Evolutionary conservation across 2,329 filamentous ascomycete genomes (phyloP), one percentile per base, ranked within the genome.

Genomic region (Beauveria pseudobassiana): DNA sequence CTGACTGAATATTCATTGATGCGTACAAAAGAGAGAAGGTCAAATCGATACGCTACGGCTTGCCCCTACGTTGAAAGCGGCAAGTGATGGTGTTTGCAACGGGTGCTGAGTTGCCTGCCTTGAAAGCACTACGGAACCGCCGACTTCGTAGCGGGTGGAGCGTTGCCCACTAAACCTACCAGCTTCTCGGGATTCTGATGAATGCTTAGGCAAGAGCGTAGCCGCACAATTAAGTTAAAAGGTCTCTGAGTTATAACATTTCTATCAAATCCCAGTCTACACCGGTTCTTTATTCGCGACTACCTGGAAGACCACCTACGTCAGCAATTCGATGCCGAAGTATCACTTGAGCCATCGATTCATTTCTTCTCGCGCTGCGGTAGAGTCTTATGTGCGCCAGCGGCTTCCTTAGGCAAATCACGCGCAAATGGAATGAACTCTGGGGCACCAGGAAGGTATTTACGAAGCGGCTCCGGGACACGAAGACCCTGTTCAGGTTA

Each of bases 341-440:
- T 1, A 10, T 38, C 1, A 18, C 16, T 12, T 50, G 34, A 60
- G 28, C 40, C 38, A 26, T 7, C 46, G 2, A 10, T 24, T 43
- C 30, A 53, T 43, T 60, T 62, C 69, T 76, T 77, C 52, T 73
- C 62, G 34, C 69, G 65, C 56, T 68, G 65, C 1, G 69, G 64
- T 34, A 70, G 57, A 16, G 65, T 69, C 69, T 74, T 75, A 66
- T 67, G 70, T 40, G 67, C 60, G 65, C 70, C 72, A 43, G 72
- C 72, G n/a, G 57, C 50, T 67, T 92, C 87, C 76, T 93, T 93
- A 12, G 90, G 87, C 43, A 93, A 79, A 67, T 96, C 93, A 78
- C 92, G 95, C 59, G 87, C 85, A 72, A 89, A 99, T 1, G 91
- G 90, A 64, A 99, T 82, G 76, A 97, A 96, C 55, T 93, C 91